Base-by-base conservation (phyloP, 2,329 filamentous ascomycete species). In the Blastomyces percursus region DNA sequence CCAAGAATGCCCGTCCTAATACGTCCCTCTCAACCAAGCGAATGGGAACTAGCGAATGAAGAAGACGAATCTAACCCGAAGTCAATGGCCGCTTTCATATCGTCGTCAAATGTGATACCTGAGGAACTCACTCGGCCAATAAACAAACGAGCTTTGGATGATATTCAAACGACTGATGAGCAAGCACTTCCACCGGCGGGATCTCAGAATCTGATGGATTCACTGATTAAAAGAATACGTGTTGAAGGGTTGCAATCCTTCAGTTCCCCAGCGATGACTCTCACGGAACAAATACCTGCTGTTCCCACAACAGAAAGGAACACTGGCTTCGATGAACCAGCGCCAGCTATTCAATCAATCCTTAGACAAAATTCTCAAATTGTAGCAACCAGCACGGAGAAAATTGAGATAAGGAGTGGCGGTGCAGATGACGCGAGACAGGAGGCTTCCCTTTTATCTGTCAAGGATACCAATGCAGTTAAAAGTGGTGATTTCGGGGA, bases 1-100 rank as follows among this genome's bases (percentile, higher is more conserved):
- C 81, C 81, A 14, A 75, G 81, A 52, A 79, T 82, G 78, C 80
- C 81, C 1, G 71, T 80, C 14, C 42, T 78, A 61, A 70, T 74
- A 63, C 71, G 70, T 54, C 65, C 64, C 1, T 67, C 68, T 5
- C 69, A 62, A 64, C 71, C 69, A 50, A 65, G 65, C 24, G 69
- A 70, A 57, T 63, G 64, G 16, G 65, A 68, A 46, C 66, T 67
- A 11, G 72, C 66, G 19, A 66, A 69, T 16, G 69, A 68, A 3
- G 73, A 75, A 3, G 73, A 73, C 12, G 59, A 60, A 24, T 50
- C 38, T 54, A 21, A 52, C 27, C 32, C 50, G 8, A 42, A 27
- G 32, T 54, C 59, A 9, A 44, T 57, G 21, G 32, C 57, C 24
- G 5, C 19, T n/a, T 46, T 59, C 42, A 52, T 32, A 30, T 35